Evolutionary conservation across 306 rosid genomes (phyloP), one percentile per base, ranked within the genome.

Genomic region (Citrullus amarus): DNA sequence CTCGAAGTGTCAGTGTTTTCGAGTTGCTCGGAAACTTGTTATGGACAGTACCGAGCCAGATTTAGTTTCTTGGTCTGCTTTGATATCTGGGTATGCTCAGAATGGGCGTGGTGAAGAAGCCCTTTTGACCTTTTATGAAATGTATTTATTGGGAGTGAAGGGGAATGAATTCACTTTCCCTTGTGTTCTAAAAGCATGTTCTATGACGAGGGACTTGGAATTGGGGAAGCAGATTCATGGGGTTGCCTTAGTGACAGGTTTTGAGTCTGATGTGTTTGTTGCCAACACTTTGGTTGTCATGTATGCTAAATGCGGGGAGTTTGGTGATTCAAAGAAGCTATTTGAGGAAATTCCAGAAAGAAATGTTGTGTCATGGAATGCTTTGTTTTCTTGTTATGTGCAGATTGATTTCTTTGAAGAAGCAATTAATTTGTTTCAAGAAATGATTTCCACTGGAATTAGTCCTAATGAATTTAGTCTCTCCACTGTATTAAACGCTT

Each of bases 301-400:
- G 97, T 94, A 92, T 72, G 90, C 96, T 0, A 94, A 88, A 79
- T 89, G 93, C 16, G 88, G 91, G 75, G 84, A 87, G 74, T 85
- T 92, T 51, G 85, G 82, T 41, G 95, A 88, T 81, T 90, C 92
- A 14, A 88, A 86, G 86, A 90, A 69, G 61, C 75, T 89, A 74
- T 94, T 92, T 67, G 86, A 88, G 41, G 71, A 61, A n/a, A 89
- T 89, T 81, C 76, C 65, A 2, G 88, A 81, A 41, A 80, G 80
- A 34, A 86, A 82, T 81, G 95, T 94, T 73, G 89, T 94, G 51
- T 90, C 93, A 1, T 92, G 97, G 97, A 92, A 92, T 79, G 89
- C 90, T 0, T 79, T 94, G 84, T 85, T 94, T 82, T 92, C 96
- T 60, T 90, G 93, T 84, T 92, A 89, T 56, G 87, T 85, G 82